Conservation (phyloP, 345 rosid species). For the Rhodamnia rubescens region DNA sequence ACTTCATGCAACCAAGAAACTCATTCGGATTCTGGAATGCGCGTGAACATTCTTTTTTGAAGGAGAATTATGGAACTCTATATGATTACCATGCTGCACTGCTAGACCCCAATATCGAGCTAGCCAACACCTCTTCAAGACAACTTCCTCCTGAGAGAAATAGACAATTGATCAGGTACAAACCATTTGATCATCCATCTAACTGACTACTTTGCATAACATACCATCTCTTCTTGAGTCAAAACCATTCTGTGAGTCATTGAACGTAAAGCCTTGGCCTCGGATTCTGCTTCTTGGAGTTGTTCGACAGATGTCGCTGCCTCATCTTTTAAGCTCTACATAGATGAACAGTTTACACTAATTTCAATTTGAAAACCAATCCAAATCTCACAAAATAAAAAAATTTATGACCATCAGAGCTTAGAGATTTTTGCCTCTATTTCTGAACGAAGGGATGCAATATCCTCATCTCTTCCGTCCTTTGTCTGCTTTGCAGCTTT, state of each 20-base stretch:
- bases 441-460: conserved; percentile 61
- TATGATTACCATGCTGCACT: conserved; percentile 48
- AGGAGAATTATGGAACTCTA: background rate
- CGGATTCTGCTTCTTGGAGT: conserved; percentile 81
- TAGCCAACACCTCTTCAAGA: conserved; percentile 98
- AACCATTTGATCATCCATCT: conserved; percentile 4
- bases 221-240: conserved; percentile 46
- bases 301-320: conserved; percentile 50
- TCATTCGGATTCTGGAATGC: background rate
- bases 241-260: conserved; percentile 59
- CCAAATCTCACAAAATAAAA: background rate
- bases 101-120: conserved; percentile 97
- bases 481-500: conserved; percentile 73
- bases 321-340: conserved; percentile 69
- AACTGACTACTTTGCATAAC: conserved; percentile 7
- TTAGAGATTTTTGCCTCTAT: conserved; percentile 45
- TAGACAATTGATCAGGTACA: conserved; percentile 3
- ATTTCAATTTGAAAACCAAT: conserved; percentile 7
- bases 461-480: conserved; percentile 67
- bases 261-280: conserved; percentile 66
- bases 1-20: background rate
- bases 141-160: conserved; percentile 83
- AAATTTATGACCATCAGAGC: conserved; percentile 4
- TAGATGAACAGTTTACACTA: background rate
- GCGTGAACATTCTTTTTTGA: background rate